phyloP scores from a whole-genome alignment of 2,329 filamentous ascomycete genomes.

The Ophiostoma perfectum region DNA sequence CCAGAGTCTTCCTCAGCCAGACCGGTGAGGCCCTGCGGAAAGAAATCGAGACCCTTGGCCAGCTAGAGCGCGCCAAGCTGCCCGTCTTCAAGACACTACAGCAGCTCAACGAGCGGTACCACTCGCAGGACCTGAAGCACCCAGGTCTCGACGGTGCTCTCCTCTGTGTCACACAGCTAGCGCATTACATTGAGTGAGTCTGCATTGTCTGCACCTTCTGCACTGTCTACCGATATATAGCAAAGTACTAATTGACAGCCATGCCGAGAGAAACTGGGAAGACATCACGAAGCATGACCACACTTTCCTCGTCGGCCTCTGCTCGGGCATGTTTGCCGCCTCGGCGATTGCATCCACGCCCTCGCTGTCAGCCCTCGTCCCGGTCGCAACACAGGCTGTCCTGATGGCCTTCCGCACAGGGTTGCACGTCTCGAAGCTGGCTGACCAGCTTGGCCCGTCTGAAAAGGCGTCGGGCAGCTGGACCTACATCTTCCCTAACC shows the following conservation, averaged over 20 bases:
- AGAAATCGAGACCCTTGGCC: constrained; percentile 54
- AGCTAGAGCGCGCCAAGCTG: constrained; percentile 52
- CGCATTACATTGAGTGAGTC: constrained; percentile 63
- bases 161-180: constrained; percentile 59
- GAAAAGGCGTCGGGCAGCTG: constrained; percentile 52
- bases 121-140: constrained; percentile 51
- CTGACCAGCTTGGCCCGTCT: constrained; percentile 41
- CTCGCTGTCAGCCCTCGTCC: constrained; percentile 56
- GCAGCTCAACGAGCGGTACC: constrained; percentile 61
- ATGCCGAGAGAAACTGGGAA: constrained; percentile 50
- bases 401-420: constrained; percentile 63
- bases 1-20: constrained; percentile 58
- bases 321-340: constrained; percentile 66
- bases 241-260: constrained; percentile 37
- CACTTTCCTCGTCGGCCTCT: constrained; percentile 58
- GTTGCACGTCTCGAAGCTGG: constrained; percentile 48
- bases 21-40: constrained; percentile 52
- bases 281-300: constrained; percentile 46
- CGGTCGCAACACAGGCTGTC: constrained; percentile 58
- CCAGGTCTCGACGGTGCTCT: constrained; percentile 60
- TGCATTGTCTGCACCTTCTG: not conserved
- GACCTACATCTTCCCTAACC: constrained; percentile 60
- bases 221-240: not conserved
- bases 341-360: constrained; percentile 59
- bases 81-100: constrained; percentile 58